Evolutionary conservation across 164 flowering plant genomes (phyloP).

Genomic region (Tinospora cordifolia): DNA sequence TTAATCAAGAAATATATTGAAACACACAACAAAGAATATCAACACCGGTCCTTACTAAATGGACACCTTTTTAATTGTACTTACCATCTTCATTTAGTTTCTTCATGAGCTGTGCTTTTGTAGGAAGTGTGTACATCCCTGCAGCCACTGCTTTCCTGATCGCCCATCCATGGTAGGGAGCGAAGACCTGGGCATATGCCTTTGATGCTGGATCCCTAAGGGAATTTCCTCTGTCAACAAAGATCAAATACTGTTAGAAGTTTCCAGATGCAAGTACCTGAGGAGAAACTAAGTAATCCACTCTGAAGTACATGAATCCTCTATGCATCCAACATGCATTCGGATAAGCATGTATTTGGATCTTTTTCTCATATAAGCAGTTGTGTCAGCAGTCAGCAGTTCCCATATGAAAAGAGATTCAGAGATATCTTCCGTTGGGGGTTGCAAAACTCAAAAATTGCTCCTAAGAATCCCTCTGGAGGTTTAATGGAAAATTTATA

Average conservation of each 20-base stretch:
- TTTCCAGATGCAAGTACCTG: neutral
- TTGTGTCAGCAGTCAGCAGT: too few species aligned
- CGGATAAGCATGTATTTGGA: too few species aligned
- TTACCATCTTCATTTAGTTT: conserved; percentile 78
- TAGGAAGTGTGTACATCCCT: conserved; percentile 80
- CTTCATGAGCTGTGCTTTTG: conserved; percentile 48
- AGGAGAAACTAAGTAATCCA: neutral
- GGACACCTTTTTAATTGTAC: conserved; percentile 16
- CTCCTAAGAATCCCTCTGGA: too few species aligned
- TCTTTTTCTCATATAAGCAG: too few species aligned
- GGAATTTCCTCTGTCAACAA: conserved; percentile 51
- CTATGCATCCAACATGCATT: too few species aligned
- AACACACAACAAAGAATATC: too few species aligned
- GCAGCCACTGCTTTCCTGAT: conserved; percentile 76
- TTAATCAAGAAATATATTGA: too few species aligned
- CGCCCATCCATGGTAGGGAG: conserved; percentile 79
- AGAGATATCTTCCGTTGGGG: too few species aligned
- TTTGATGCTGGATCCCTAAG: conserved; percentile 64
- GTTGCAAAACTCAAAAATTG: too few species aligned
- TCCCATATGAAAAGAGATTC: too few species aligned
- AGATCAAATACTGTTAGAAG: neutral
- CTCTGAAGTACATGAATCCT: neutral
- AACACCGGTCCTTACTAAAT: too few species aligned
- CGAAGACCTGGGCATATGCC: conserved; percentile 65
- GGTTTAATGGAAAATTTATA: too few species aligned